Evolutionary conservation across 1,284 basidiomycete genomes (phyloP), one percentile per base, ranked within the genome.

Genomic region (Boletellus deceptivus): DNA sequence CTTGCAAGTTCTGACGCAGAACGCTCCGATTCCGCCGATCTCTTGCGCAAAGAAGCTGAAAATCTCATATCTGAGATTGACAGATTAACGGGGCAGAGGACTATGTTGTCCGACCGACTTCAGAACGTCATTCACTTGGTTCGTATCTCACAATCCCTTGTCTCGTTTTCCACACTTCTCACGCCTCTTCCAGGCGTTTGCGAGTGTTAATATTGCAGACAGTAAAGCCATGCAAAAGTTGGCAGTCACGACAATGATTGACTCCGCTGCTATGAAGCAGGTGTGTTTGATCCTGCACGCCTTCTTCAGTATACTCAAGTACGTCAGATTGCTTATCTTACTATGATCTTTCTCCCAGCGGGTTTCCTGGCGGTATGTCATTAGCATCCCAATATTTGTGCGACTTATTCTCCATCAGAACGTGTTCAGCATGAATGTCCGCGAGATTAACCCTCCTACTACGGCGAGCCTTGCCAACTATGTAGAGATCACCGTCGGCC

Each of bases 201-300:
- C 74, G 49, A 76, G 64, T 48, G 71, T 78, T 7, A 79, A 74
- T 46, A 75, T 81, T 14, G 55, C 63, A 17, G 79, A 82, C 43
- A 79, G 76, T 59, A 67, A 62, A 52, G 56, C 64, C 16, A 79
- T 76, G 72, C 65, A 73, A 36, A 55, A 59, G 25, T 60, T 82
- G 55, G 77, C 79, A 0, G 68, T 72, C 52, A 72, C 75, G 14
- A 67, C 78, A 31, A 64, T 77, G 49, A 63, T 69, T 27, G 77
- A 82, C 51, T 77, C 76, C 41, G 50, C 57, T 70, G 76, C 78
- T 10, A 80, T 82, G 75, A 83, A 80, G 55, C 70, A 71, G 58
- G 68, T 59, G 20, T 16, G 59, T 44, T 44, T 34, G 7, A 46
- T 48, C 33, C 4, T 43, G n/a, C 6, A 14, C 34, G 14, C 37